Evolutionary conservation across 371 early-diverging fungal genomes (phyloP), one percentile per base, ranked within the genome.

Genomic region (Mucor indicus): DNA sequence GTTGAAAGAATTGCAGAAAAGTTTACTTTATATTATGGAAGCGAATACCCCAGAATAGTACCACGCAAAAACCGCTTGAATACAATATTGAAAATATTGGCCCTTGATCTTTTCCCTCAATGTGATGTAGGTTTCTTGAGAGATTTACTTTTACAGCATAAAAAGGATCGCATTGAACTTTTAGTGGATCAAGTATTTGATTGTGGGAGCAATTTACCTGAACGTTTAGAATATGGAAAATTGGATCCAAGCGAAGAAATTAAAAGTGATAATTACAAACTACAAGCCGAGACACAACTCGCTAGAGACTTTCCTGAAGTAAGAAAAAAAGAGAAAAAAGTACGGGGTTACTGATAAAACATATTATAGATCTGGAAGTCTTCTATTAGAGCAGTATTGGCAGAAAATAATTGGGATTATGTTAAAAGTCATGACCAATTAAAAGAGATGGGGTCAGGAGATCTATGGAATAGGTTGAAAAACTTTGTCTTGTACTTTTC

Each of bases 401-500:
- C 80, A 11, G 83, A 83, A 32, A 73, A 77, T 53, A 72, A 77
- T 39, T 72, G 67, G 69, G 77, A 79, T 44, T 83, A 72, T 48
- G 2, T 69, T 8, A 49, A 60, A 12, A 72, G 71, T 13, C 57
- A 60, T 46, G 60, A 63, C 17, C 68, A 66, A 20, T 43, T 83
- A 4, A 48, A 50, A n/a, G 67, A 64, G 2, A 58, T 74, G 52
- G 65, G 67, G 1, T 62, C 69, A 20, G 64, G 64, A 31, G 71
- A 71, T n/a, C 64, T 75, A 41, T 68, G 69, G 72, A 48, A 50
- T 16, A 57, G 66, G 0, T 13, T 75, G 2, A 53, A 62, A 7
- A 70, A 70, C 23, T 60, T 75, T 27, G 48, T 68, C 15, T 23
- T 55, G 13, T 66, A 75, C 32, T 75, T 69, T 71, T 60, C 67